phyloP scores from a whole-genome alignment of 169 alveolate species.

The Babesia microti region DNA sequence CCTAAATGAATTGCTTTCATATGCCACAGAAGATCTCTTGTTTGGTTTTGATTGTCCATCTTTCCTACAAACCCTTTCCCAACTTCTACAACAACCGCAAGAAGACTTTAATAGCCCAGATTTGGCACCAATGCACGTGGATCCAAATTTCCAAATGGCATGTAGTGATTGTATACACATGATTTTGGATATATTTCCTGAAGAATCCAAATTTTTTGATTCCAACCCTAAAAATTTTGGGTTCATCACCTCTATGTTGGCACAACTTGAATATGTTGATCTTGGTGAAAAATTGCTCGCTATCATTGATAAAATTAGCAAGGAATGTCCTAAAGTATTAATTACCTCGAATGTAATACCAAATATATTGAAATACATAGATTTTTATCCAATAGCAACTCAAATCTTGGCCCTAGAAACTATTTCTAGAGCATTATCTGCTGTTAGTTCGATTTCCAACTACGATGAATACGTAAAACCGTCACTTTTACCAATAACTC shows the following conservation, averaged over 20 bases:
- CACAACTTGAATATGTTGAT: conserved; percentile 30
- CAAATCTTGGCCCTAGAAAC: conserved; percentile 24
- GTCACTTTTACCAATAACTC: conserved; percentile 7
- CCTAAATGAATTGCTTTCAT: background rate
- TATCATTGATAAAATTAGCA: conserved; percentile 24
- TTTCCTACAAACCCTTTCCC: background rate
- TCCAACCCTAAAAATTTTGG: conserved; percentile 8
- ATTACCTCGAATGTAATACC: conserved; percentile 16
- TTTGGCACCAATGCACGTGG: conserved; percentile 5
- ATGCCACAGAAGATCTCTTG: conserved; percentile 1
- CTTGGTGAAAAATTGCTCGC: conserved; percentile 32
- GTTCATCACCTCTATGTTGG: conserved; percentile 5
- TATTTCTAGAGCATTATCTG: conserved; percentile 11
- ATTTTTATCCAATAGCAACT: conserved; percentile 27
- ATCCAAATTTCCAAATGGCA: conserved; percentile 1
- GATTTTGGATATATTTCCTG: conserved; percentile 34
- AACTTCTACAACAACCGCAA: background rate
- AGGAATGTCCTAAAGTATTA: conserved; percentile 32
- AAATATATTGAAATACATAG: conserved; percentile 26
- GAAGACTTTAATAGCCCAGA: background rate
- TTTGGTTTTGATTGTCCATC: conserved; percentile 3
- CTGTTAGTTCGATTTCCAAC: conserved; percentile 14
- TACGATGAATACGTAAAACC: conserved; percentile 19
- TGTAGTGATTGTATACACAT: conserved; percentile 34
- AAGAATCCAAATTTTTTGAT: conserved; percentile 19